Percentiles rank a stretch among this genome's conserved stretches.
Conservation (phyloP, 2,329 filamentous ascomycete species). For the Verticillium nubilum region DNA sequence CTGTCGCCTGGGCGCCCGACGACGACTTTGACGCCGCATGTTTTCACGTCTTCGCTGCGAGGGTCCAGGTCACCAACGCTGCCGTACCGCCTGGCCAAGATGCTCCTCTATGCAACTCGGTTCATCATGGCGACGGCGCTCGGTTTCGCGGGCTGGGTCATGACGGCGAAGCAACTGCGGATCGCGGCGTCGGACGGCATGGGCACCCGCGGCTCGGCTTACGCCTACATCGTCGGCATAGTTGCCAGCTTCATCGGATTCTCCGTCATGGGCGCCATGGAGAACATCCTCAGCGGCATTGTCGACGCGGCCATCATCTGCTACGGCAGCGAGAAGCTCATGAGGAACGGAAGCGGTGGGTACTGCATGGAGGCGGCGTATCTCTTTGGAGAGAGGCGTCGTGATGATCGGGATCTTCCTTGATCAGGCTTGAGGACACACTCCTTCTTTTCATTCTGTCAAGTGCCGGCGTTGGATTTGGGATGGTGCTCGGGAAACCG, state of each 20-base stretch:
- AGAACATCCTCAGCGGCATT: slow-evolving; percentile 80
- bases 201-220: slow-evolving; percentile 71
- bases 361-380: slow-evolving; percentile 91
- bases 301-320: slow-evolving; percentile 87
- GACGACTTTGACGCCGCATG: slow-evolving; percentile 60
- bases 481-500: not conserved
- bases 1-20: slow-evolving; percentile 68
- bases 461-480: not conserved
- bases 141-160: slow-evolving; percentile 95
- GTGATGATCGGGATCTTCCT: slow-evolving; percentile 22
- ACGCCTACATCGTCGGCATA: slow-evolving; percentile 89
- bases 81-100: slow-evolving; percentile 84
- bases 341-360: slow-evolving; percentile 60
- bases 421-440: slow-evolving; percentile 1
- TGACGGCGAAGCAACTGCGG: slow-evolving; percentile 74
- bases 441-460: not conserved
- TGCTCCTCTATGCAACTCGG: slow-evolving; percentile 84
- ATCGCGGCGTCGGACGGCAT: slow-evolving; percentile 49
- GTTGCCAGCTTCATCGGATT: slow-evolving; percentile 94
- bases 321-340: slow-evolving; percentile 82
- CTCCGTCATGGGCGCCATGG: slow-evolving; percentile 86
- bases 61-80: slow-evolving; percentile 45
- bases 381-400: slow-evolving; percentile 67
- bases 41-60: slow-evolving; percentile 29
- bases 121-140: slow-evolving; percentile 87